Conservation (phyloP, 805 yeast species). For the Wickerhamiella alocasiicola region DNA sequence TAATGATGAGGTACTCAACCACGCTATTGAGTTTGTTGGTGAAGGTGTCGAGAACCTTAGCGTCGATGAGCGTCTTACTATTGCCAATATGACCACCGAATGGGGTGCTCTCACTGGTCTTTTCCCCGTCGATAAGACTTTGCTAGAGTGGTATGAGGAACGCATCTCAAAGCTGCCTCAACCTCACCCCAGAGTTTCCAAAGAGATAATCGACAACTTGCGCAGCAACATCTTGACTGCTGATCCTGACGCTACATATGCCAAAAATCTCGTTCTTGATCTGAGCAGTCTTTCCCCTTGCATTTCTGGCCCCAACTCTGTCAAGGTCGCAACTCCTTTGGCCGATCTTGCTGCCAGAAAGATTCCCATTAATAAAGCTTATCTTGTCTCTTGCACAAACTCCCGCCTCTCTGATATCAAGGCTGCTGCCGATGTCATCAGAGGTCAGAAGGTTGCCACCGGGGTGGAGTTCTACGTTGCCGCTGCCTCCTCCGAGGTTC, state of each 20-base stretch:
- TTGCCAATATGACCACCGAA: constrained; percentile 86
- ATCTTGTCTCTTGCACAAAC: constrained; percentile 95
- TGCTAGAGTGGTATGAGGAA: constrained; percentile 65
- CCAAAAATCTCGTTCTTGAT: constrained; percentile 76
- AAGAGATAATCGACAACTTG: constrained; percentile 42
- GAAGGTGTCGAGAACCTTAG: constrained; percentile 22
- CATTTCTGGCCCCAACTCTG: constrained; percentile 95
- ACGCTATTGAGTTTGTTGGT: constrained; percentile 30
- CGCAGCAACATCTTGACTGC: constrained; percentile 36
- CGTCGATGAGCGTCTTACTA: constrained; percentile 42
- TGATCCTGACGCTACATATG: constrained; percentile 73
- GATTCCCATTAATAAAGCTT: constrained; percentile 81
- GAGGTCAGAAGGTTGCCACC: constrained; percentile 69
- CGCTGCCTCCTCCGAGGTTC: constrained; percentile 91
- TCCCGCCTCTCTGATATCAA: constrained; percentile 83
- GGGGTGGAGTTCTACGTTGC: constrained; percentile 95
- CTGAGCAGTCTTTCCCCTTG: constrained; percentile 71
- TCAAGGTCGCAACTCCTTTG: constrained; percentile 74
- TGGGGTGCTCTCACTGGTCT: constrained; percentile 98
- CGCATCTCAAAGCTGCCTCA: constrained; percentile 47
- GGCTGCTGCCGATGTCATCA: constrained; percentile 85
- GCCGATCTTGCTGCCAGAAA: constrained; percentile 59
- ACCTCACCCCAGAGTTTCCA: constrained; percentile 75
- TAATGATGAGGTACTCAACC: constrained; percentile 81
- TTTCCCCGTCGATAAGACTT: constrained; percentile 83